These are phyloP conservation scores for Cordyceps cicadae DNA, from an alignment of 2,329 filamentous ascomycete genomes.

Conservation along the genomic window DNA sequence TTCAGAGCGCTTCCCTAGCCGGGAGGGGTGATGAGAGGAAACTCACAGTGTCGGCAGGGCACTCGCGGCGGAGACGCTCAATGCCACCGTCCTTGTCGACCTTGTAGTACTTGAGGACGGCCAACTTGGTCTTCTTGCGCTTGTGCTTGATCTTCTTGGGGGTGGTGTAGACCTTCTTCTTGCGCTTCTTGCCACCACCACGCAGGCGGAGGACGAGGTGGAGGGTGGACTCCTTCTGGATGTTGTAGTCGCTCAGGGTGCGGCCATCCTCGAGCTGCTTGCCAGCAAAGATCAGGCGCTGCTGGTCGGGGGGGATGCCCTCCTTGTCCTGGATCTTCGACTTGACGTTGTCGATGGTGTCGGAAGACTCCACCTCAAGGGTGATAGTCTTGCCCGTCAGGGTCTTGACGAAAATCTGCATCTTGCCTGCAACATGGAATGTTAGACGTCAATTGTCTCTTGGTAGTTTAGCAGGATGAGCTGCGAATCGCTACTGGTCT, in stretches of 20 bases:
- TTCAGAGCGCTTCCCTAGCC: too few species aligned
- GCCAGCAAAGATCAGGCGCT: slow-evolving; percentile 98
- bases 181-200: slow-evolving; percentile 99
- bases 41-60: slow-evolving; percentile 80
- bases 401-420: slow-evolving; percentile 74
- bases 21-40: background rate
- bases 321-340: slow-evolving; percentile 99
- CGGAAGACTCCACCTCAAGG: slow-evolving; percentile 99
- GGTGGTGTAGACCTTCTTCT: slow-evolving; percentile 99
- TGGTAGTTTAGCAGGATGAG: background rate
- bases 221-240: slow-evolving; percentile 99
- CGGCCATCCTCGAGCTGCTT: slow-evolving; percentile 99
- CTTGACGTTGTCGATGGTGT: slow-evolving; percentile 99
- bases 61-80: slow-evolving; percentile 97
- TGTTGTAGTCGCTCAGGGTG: slow-evolving; percentile 99
- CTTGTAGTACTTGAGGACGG: slow-evolving; percentile 99
- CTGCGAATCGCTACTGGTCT: background rate
- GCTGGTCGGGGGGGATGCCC: slow-evolving; percentile 97
- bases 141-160: slow-evolving; percentile 99
- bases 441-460: slow-evolving; percentile 27
- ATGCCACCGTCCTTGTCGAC: slow-evolving; percentile 99
- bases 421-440: slow-evolving; percentile 46
- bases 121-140: slow-evolving; percentile 99
- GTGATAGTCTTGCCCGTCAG: slow-evolving; percentile 99
- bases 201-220: slow-evolving; percentile 96